Evolutionary conservation across 345 rosid species (phyloP), one percentile per base, ranked within the genome.

Genomic region (Turritis glabra): DNA sequence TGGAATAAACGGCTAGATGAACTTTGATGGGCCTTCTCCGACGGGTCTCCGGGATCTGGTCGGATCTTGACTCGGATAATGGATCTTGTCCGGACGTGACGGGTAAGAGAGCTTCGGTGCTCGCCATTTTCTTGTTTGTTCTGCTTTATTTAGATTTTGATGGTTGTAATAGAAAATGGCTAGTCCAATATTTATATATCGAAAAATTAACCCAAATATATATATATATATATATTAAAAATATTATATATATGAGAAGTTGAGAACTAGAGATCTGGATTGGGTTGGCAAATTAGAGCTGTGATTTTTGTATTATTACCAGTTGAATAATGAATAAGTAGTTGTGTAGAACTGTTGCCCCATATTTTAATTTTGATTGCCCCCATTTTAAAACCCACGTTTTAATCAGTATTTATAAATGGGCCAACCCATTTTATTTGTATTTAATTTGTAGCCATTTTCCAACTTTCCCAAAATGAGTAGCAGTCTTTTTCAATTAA

Each of bases 21-120:
- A 18, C 35, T 66, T 58, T 82, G 54, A 58, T 72, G 48, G 76
- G 72, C n/a, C 51, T 38, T n/a, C 68, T 84, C 73, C 62, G 76
- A 44, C 41, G 64, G 71, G 59, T 71, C 22, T 70, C 57, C 64
- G 44, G 40, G 56, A 60, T 51, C 1, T 46, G 18, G 46, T 50
- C 67, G 61, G 53, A 47, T 57, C 60, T 57, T 74, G 78, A 74
- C 38, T 25, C 78, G 12, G 56, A 63, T 67, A 67, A 51, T 57
- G 61, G 73, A 37, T 67, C 78, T 59, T 67, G 69, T 50, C 9
- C 69, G 22, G 79, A 69, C 21, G 64, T 76, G 57, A 76, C 64
- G 1, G 64, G 64, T 54, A 76, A 76, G 50, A 76, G 74, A 68
- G 79, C 64, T 38, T 76, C 79, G 3, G 74, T n/a, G 56, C 74